Conservation (phyloP, 176 grass and related monocot species). For the Oryza brachyantha region DNA sequence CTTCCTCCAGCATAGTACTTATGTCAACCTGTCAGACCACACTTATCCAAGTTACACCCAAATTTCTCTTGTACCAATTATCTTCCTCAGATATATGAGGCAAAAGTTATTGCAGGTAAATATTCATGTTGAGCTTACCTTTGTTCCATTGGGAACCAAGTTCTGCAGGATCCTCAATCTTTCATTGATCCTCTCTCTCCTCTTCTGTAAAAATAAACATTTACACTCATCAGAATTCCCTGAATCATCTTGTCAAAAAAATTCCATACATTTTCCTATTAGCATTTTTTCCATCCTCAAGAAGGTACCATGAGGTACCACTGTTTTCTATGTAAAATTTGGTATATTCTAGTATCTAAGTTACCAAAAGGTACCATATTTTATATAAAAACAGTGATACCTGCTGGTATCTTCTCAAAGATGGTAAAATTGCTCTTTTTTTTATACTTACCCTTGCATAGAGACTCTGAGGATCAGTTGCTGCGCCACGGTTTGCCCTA, state of each 20-base stretch:
- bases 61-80: not conserved
- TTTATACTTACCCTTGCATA: slow-evolving; percentile 77
- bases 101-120: slow-evolving; percentile 10
- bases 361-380: too few relatives aligned
- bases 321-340: too few relatives aligned
- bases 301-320: too few relatives aligned
- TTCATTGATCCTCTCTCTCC: slow-evolving; percentile 97
- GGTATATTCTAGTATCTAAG: too few relatives aligned
- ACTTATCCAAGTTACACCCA: slow-evolving; percentile 23
- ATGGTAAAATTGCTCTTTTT: too few relatives aligned
- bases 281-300: too few relatives aligned
- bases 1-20: slow-evolving; percentile 99
- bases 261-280: too few relatives aligned
- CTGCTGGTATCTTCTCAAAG: too few relatives aligned
- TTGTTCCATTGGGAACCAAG: slow-evolving; percentile 93
- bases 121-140: slow-evolving; percentile 43
- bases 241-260: not conserved
- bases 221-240: slow-evolving; percentile 11
- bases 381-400: too few relatives aligned
- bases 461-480: slow-evolving; percentile 79
- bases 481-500: slow-evolving; percentile 52
- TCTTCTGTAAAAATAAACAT: slow-evolving; percentile 60
- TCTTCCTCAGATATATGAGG: not conserved
- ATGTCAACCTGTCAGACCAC: slow-evolving; percentile 75
- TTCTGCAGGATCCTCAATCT: slow-evolving; percentile 80